These are phyloP conservation scores for Ophiostoma himal-ulmi DNA, from an alignment of 2,329 filamentous ascomycete species.

Conservation along the genomic window DNA sequence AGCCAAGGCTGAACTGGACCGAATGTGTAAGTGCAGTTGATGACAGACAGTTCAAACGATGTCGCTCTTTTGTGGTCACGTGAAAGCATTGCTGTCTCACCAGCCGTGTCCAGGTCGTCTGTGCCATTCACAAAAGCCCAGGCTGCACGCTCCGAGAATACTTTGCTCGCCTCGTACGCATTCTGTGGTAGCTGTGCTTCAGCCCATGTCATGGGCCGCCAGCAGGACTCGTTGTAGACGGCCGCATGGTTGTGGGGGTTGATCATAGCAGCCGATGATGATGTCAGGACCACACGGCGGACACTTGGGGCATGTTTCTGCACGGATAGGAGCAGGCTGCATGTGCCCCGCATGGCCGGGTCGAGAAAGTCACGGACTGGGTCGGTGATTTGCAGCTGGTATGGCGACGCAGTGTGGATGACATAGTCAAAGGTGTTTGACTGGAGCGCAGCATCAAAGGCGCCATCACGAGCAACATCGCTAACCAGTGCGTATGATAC, in stretches of 20 bases:
- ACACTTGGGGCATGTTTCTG: conserved; percentile 45
- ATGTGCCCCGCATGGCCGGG: conserved; percentile 50
- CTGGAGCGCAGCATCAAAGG: conserved; percentile 56
- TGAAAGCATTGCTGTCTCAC: conserved; percentile 27
- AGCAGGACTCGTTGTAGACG: conserved; percentile 39
- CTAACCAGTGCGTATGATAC: conserved; percentile 54
- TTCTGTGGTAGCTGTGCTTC: conserved; percentile 32
- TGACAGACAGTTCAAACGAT: conserved; percentile 53
- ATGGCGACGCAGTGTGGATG: conserved; percentile 68
- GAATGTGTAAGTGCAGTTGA: conserved; percentile 58
- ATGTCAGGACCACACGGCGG: conserved; percentile 56
- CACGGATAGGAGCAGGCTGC: conserved; percentile 44
- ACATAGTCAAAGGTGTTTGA: conserved; percentile 61
- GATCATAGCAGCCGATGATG: conserved; percentile 42
- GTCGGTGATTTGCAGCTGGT: conserved; percentile 59
- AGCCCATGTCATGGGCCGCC: conserved; percentile 37
- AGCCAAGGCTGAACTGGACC: conserved; percentile 61
- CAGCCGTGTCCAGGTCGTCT: conserved; percentile 39
- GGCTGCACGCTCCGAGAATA: conserved; percentile 61
- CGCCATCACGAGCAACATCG: conserved; percentile 63
- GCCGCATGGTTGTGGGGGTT: conserved; percentile 35
- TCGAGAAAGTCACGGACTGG: conserved; percentile 45
- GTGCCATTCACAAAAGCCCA: conserved; percentile 51
- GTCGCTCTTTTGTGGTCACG: background rate
- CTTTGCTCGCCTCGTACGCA: conserved; percentile 42